phyloP scores from a whole-genome alignment of 352 stramenopile species.

The Phytopythium litorale region DNA sequence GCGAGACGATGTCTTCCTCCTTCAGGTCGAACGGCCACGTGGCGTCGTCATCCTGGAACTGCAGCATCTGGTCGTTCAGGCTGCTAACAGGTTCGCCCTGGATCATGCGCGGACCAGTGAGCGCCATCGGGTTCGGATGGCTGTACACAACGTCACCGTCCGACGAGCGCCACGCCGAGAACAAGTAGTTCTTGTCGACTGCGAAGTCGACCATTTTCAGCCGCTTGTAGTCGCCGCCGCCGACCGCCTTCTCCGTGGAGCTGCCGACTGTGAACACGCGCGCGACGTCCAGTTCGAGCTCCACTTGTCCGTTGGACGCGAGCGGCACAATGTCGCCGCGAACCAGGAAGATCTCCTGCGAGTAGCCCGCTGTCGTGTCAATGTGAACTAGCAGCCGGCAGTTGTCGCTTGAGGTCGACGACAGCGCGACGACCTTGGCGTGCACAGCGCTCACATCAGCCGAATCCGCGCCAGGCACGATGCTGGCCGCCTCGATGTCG shows the following conservation, averaged over 20 bases:
- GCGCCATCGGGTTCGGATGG: slow-evolving; percentile 64
- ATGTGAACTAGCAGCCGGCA: slow-evolving; percentile 64
- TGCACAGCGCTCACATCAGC: slow-evolving; percentile 30
- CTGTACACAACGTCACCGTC: slow-evolving; percentile 56
- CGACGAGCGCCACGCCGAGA: slow-evolving; percentile 66
- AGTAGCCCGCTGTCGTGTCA: slow-evolving; percentile 48
- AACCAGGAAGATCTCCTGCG: slow-evolving; percentile 58
- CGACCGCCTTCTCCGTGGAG: slow-evolving; percentile 2
- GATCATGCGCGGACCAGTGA: slow-evolving; percentile 57
- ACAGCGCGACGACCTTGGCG: slow-evolving; percentile 58
- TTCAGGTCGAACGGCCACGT: slow-evolving; percentile 55
- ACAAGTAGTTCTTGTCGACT: slow-evolving; percentile 61
- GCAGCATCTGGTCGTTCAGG: slow-evolving; percentile 60
- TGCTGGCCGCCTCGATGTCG: slow-evolving; percentile 6
- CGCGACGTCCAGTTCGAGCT: slow-evolving; percentile 42
- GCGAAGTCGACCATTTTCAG: slow-evolving; percentile 73
- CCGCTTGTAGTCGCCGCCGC: slow-evolving; percentile 20
- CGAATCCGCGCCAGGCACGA: slow-evolving; percentile 7
- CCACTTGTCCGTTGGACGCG: slow-evolving; percentile 18
- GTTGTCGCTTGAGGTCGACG: slow-evolving; percentile 47
- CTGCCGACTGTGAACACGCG: slow-evolving; percentile 50
- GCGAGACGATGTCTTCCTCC: slow-evolving; percentile 26
- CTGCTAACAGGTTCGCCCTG: slow-evolving; percentile 47
- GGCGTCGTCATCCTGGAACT: slow-evolving; percentile 52
- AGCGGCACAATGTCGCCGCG: slow-evolving; percentile 43